phyloP scores from a whole-genome alignment of 495 filamentous ascomycete genomes.

The Hypoxylon fragiforme region DNA sequence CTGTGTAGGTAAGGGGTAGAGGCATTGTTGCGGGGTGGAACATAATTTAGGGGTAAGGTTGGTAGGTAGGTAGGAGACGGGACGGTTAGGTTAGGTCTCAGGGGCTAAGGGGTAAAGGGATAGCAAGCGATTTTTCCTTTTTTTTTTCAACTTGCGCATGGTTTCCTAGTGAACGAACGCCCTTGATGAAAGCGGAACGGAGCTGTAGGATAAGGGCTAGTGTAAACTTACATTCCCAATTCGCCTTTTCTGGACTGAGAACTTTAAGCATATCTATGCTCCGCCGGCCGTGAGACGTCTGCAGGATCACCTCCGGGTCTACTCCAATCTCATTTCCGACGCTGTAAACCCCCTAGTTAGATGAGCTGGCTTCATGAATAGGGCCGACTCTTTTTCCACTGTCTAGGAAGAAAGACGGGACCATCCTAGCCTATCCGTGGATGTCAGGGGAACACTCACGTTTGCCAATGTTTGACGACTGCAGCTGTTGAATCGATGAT shows the following conservation, averaged over 20 bases:
- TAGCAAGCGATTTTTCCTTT: too few relatives aligned
- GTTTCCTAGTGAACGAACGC: too few relatives aligned
- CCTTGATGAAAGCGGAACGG: background rate
- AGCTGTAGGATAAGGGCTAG: conserved; percentile 2
- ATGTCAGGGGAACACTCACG: conserved; percentile 54
- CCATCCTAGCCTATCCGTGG: too few relatives aligned
- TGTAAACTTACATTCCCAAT: conserved; percentile 80
- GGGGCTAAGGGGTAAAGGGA: conserved; percentile 2
- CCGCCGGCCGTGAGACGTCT: conserved; percentile 85
- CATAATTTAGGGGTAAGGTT: conserved; percentile 1
- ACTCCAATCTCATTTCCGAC: conserved; percentile 82
- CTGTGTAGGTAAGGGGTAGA: background rate
- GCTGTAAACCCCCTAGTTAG: conserved; percentile 49
- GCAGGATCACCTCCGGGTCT: conserved; percentile 76
- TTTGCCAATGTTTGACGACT: conserved; percentile 90
- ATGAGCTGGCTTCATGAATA: conserved; percentile 1
- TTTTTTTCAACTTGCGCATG: too few relatives aligned
- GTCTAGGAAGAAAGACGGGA: background rate
- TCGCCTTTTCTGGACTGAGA: conserved; percentile 79
- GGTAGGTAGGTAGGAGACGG: conserved; percentile 4
- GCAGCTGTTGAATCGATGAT: conserved; percentile 81
- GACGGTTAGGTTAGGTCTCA: background rate
- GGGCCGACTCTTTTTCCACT: background rate
- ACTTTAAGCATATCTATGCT: conserved; percentile 78
- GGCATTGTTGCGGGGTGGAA: conserved; percentile 11